These are phyloP conservation scores for Syzygium grande DNA, from an alignment of 345 rosid species.

Conservation along the genomic window DNA sequence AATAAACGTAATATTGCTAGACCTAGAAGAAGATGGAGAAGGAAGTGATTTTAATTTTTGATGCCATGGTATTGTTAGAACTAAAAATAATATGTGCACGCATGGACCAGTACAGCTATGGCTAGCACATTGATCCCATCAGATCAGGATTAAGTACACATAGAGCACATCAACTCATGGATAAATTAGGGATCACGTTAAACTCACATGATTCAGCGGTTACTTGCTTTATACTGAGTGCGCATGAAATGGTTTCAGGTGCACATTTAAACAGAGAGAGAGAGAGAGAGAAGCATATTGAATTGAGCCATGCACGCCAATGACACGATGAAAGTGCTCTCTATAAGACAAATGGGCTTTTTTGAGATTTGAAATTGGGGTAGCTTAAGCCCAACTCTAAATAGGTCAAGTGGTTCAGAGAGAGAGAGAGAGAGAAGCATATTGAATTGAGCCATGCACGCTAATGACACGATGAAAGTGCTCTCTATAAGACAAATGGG, in stretches of 20 bases:
- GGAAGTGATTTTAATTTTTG: not conserved
- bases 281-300: not conserved
- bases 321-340: not conserved
- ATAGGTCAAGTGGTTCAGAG: not conserved
- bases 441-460: not conserved
- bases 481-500: not conserved
- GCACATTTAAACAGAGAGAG: not conserved
- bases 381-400: not conserved
- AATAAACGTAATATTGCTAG: not conserved
- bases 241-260: not conserved
- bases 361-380: not conserved
- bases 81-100: not conserved
- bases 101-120: not conserved
- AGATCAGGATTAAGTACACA: not conserved
- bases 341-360: not conserved
- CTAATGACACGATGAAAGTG: not conserved
- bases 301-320: not conserved
- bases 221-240: not conserved
- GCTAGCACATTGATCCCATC: not conserved
- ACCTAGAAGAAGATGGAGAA: not conserved
- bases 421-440: not conserved
- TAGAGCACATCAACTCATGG: not conserved
- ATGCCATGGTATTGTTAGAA: not conserved
- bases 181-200: not conserved
- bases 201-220: accelerated